Base-by-base conservation (phyloP, 495 filamentous ascomycete species). In the Tricharina praecox region DNA sequence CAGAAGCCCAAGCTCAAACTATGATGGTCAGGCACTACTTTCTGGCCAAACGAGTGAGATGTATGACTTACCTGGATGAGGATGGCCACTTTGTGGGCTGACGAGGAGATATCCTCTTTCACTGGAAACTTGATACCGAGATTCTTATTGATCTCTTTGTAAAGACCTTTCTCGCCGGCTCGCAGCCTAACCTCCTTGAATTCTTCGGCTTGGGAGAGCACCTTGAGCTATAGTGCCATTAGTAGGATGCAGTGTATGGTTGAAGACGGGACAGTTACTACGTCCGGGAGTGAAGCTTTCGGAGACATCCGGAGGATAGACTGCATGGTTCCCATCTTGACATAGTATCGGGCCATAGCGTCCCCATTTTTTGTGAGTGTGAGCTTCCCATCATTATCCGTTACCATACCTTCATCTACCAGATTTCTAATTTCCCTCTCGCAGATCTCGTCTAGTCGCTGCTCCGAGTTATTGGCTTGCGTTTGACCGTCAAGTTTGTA, bases 291-390 rank as follows among this genome's bases (percentile, higher is more conserved):
- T 3, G 70, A 71, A 0, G 77, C 72, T 16, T 72, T 72, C 4
- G 64, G 60, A 20, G 73, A 70, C 45, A 97, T 65, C 1, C 66
- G 66, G 19, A 94, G 61, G 2, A 95, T 61, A 1, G 68, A 63
- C 54, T 78, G 81, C 86, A 96, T 96, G 0, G 87, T 94, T 35
- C 81, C 71, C 54, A 92, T 93, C n/a, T 77, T 75, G 2, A 97
- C 67, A 66, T 86, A 94, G 59, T 94, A 95, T 44, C 77, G 78
- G 30, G 90, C 84, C 90, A 97, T 97, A 0, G 84, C 81, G 47
- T 84, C 70, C 1, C 90, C 90, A 55, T 81, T 85, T 45, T 78
- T 74, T 1, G 85, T 93, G 23, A 77, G 78, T 40, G 64, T 68
- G 30, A 93, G 70, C 8, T 50, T 60, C 2, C 57, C 60, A 11